phyloP scores from a whole-genome alignment of 192 early-diverging fungal species.

The Bifiguratus adelaidae region DNA sequence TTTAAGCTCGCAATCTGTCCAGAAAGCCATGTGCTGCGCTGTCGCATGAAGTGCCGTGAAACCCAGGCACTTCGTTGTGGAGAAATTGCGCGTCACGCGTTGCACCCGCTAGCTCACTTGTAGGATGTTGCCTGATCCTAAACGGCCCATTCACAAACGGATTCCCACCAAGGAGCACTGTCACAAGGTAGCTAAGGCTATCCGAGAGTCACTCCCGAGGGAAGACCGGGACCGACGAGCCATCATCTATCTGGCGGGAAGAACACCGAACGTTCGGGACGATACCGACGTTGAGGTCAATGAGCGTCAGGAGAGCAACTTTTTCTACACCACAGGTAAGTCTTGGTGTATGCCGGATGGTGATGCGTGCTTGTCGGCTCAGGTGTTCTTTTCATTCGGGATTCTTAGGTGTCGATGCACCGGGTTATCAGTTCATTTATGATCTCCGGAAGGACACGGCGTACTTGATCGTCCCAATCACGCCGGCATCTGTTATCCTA shows the following conservation, averaged over 20 bases:
- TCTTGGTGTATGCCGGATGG: neutral
- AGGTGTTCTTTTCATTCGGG: constrained; percentile 21
- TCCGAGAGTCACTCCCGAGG: neutral
- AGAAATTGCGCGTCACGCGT: too few species aligned
- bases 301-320: constrained; percentile 84
- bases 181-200: constrained; percentile 11
- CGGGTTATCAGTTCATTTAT: constrained; percentile 61
- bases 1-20: too few species aligned
- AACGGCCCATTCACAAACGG: too few species aligned
- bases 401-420: constrained; percentile 53
- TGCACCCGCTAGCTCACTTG: too few species aligned
- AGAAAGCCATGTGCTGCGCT: too few species aligned
- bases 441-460: constrained; percentile 54
- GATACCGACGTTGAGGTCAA: constrained; percentile 49
- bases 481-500: constrained; percentile 56
- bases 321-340: constrained; percentile 73
- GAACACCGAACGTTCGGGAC: constrained; percentile 44
- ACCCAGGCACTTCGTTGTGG: too few species aligned
- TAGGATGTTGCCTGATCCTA: too few species aligned
- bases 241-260: constrained; percentile 23
- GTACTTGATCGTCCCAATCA: constrained; percentile 60
- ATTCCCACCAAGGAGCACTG: constrained; percentile 22
- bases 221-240: too few species aligned
- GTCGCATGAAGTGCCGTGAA: too few species aligned
- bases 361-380: constrained; percentile 20